Conservation (phyloP, 148 eudicot species). For the Euryodendron excelsum region DNA sequence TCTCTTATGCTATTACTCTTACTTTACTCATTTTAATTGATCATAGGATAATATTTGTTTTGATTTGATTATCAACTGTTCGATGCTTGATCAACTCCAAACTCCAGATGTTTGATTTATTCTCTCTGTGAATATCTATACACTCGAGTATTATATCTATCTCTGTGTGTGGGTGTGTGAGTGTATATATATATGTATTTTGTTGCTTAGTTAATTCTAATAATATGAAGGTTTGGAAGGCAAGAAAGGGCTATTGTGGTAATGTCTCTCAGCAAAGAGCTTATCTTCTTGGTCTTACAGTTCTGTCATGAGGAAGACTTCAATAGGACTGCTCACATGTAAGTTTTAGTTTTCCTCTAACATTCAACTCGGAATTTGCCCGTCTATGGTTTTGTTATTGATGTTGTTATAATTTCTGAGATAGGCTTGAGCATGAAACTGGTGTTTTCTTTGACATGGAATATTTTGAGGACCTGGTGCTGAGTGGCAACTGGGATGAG, state of each 20-base stretch:
- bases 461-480: constrained; percentile 16
- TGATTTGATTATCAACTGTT: background rate
- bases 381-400: background rate
- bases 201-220: background rate
- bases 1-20: background rate
- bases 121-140: background rate
- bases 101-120: background rate
- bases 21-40: background rate
- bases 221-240: constrained; percentile 6
- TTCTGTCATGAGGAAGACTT: constrained; percentile 36
- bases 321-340: constrained; percentile 33
- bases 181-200: background rate
- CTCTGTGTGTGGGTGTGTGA: background rate
- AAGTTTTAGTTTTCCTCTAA: background rate
- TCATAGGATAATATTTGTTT: background rate
- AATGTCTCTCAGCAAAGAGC: constrained; percentile 25
- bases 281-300: constrained; percentile 33
- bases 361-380: background rate
- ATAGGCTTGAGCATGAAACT: constrained; percentile 29
- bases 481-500: constrained; percentile 21
- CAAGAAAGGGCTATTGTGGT: constrained; percentile 2
- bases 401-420: background rate
- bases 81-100: background rate
- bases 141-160: background rate
- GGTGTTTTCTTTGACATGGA: constrained; percentile 23